These are phyloP conservation scores for Cruciata laevipes DNA, from an alignment of 257 asterid species.

Conservation along the genomic window DNA sequence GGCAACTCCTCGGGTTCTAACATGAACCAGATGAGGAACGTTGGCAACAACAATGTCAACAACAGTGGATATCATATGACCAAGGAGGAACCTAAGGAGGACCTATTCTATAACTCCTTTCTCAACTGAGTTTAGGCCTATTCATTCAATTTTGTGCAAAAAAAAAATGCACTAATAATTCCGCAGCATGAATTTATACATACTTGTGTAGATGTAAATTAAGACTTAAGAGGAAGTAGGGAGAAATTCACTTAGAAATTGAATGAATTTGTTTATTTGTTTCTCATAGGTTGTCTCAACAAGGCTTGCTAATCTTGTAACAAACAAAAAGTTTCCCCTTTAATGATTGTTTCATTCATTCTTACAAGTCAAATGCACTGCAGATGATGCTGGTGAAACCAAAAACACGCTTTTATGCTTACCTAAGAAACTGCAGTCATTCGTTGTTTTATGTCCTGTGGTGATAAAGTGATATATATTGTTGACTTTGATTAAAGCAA, in stretches of 20 bases:
- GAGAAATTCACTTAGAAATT: slow-evolving; percentile 13
- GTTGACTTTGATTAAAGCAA: not conserved
- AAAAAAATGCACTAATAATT: not conserved
- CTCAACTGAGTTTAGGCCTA: slow-evolving; percentile 34
- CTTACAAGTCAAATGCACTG: not conserved
- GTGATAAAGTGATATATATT: not conserved
- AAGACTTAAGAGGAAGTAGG: slow-evolving; percentile 18
- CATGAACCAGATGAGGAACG: slow-evolving; percentile 38
- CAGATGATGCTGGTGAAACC: not conserved
- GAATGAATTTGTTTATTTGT: slow-evolving; percentile 24
- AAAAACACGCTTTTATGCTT: not conserved
- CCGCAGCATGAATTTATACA: slow-evolving; percentile 3
- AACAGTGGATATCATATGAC: slow-evolving; percentile 31
- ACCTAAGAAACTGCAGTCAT: not conserved
- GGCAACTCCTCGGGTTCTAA: slow-evolving; percentile 38
- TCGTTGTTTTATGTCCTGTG: not conserved
- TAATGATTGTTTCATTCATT: not conserved
- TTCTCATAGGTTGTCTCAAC: slow-evolving; percentile 7
- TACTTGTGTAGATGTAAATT: slow-evolving; percentile 16
- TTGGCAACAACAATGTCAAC: slow-evolving; percentile 14
- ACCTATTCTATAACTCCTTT: slow-evolving; percentile 53
- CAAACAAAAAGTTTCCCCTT: slow-evolving; percentile 1
- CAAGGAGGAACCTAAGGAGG: slow-evolving; percentile 83
- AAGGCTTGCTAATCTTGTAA: slow-evolving; percentile 6
- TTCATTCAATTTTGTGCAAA: not conserved